Evolutionary conservation across 1,139 yeast genomes (phyloP).

Genomic region (Yamadazyma membranifaciens): DNA sequence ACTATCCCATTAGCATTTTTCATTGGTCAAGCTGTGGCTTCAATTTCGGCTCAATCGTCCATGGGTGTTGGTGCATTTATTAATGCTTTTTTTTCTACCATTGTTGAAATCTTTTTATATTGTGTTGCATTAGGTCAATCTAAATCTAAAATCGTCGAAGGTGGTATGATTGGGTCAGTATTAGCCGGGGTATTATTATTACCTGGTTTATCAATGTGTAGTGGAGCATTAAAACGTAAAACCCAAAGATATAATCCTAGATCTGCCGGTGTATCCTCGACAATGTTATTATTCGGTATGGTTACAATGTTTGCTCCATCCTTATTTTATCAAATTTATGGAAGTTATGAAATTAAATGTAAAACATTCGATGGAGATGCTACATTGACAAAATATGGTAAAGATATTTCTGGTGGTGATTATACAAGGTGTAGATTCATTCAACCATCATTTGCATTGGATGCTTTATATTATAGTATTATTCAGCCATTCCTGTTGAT

Average conservation of each 20-base stretch:
- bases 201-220: conserved; percentile 97
- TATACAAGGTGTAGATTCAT: conserved; percentile 76
- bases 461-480: conserved; percentile 60
- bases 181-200: conserved; percentile 86
- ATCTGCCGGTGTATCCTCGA: conserved; percentile 95
- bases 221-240: conserved; percentile 87
- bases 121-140: conserved; percentile 86
- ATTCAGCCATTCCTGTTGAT: conserved; percentile 79
- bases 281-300: conserved; percentile 89
- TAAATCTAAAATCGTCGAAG: conserved; percentile 91
- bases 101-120: conserved; percentile 89
- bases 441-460: conserved; percentile 70
- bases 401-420: conserved; percentile 22
- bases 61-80: conserved; percentile 99
- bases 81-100: conserved; percentile 94
- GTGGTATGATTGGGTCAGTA: conserved; percentile 94
- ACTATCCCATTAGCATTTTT: conserved; percentile 94
- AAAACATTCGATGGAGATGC: conserved; percentile 34
- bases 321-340: conserved; percentile 84
- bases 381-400: not conserved
- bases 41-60: conserved; percentile 96
- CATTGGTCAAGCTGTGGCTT: conserved; percentile 98
- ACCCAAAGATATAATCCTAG: conserved; percentile 95
- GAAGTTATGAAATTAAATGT: conserved; percentile 80
- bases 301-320: conserved; percentile 95